Percentiles rank a stretch among this genome's conserved stretches.
These are phyloP conservation scores for Sclerotinia trifoliorum DNA, from an alignment of 2,329 filamentous ascomycete species.

Conservation along the genomic window DNA sequence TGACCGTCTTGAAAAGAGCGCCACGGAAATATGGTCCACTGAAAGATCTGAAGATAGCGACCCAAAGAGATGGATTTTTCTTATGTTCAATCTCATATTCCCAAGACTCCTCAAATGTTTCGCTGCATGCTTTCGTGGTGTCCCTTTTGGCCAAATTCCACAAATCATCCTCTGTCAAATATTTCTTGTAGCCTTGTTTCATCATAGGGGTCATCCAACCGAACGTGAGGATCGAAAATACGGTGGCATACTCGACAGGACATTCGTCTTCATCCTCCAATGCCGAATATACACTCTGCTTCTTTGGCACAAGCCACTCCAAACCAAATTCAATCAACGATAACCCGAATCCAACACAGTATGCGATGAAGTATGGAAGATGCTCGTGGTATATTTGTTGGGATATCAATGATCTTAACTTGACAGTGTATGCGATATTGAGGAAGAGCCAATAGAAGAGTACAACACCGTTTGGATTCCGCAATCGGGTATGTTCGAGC, in stretches of 20 bases:
- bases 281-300: constrained; percentile 66
- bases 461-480: constrained; percentile 68
- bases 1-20: constrained; percentile 82
- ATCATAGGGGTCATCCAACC: constrained; percentile 99
- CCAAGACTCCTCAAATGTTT: constrained; percentile 74
- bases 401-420: constrained; percentile 65
- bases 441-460: constrained; percentile 74
- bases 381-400: constrained; percentile 56
- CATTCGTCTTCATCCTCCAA: constrained; percentile 68
- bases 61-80: constrained; percentile 79
- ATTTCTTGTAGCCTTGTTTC: constrained; percentile 89
- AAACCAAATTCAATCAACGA: constrained; percentile 61
- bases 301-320: constrained; percentile 69
- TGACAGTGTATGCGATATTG: constrained; percentile 61
- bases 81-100: constrained; percentile 65
- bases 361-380: constrained; percentile 62
- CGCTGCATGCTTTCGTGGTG: constrained; percentile 71
- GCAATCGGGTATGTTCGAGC: constrained; percentile 65
- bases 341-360: constrained; percentile 59
- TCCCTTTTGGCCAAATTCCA: constrained; percentile 86
- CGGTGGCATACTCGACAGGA: constrained; percentile 78
- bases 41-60: constrained; percentile 80
- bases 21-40: constrained; percentile 80
- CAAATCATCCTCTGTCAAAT: constrained; percentile 88
- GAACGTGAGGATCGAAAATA: constrained; percentile 93